Base-by-base conservation (phyloP, 225 moss, liverwort and hornwort genomes). In the Straminergon stramineum region DNA sequence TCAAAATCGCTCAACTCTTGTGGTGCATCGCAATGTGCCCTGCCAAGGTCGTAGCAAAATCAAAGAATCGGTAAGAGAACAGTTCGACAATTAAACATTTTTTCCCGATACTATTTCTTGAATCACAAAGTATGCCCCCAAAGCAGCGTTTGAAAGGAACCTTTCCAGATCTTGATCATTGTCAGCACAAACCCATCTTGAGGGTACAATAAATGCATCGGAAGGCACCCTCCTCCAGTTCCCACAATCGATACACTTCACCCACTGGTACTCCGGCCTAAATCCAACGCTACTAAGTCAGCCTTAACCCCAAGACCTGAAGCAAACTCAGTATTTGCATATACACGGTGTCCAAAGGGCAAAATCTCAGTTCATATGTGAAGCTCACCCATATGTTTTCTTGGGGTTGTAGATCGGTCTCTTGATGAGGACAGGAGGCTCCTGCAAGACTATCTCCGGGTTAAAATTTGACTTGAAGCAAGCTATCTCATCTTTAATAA, bases 251-350 rank as follows among this genome's bases (percentile, higher is more conserved):
- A 91, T 94, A 85, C 99, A 99, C 93, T 97, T 97, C 77, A 97
- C 96, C 97, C 97, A 99, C 88, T 96, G 99, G 90, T 93, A 94
- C 81, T 97, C 97, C 56, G 86, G 64, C 92, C 99, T 99, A 93
- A 91, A 88, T 82, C 82, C 73, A 89, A 88, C 79, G 17, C 39
- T 85, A 85, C 27, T 62, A 57, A 81, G 76, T 89, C 85, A 92
- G 83, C 26, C 64, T 88, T 32, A 14, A 84, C 39, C 73, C 37
- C 31, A 70, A 85, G 64, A 41, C 32, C 56, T 55, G 39, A 55
- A 88, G 24, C 17, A 79, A 85, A 85, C 60, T 31, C 37, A 60
- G 48, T 31, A 60, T 27, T 63, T 78, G 12, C 70, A 51, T 41
- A 75, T 32, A 67, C 75, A 58, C 9, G 3, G 60, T 83, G 57